Base-by-base conservation (phyloP, 169 alveolate species). In the Plasmodium yoelii region DNA sequence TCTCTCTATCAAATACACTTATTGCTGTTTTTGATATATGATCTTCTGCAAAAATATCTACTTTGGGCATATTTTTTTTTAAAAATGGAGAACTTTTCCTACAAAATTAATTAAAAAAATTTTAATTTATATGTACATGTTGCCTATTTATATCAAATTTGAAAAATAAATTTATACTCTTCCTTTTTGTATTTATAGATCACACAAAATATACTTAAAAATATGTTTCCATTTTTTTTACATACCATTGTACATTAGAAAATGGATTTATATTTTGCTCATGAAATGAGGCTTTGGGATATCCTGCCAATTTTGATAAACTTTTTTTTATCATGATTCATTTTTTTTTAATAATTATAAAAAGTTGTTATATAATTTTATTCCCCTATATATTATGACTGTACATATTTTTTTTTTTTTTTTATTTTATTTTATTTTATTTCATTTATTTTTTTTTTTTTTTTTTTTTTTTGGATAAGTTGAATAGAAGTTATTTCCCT, bases 221-320 rank as follows among this genome's bases (percentile, higher is more conserved):
- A 34, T 34, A 34, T 34, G 2, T 34, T 60, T 15, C 13, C 10
- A 18, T 57, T 44, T 51, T 51, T 47, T 51, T 24, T 28, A 9
- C 57, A 34, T 42, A 95, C 97, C 97, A 95, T 69, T 95, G 97
- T 7, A 94, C 97, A 68, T 95, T 93, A 49, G 97, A 92, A 69
- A 95, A 95, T n/a, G 97, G 97, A 75, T 95, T 87, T 59, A 95
- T 87, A 8, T 67, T 53, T 28, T 94, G 93, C 60, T 95, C 97
- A 70, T 95, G 97, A 87, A 88, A 95, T 24, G 97, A 91, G 61
- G 94, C 92, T 63, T 87, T 87, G 53, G 94, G 93, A 82, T 93
- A 93, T 57, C 92, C 91, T 3, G 87, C 91, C 61, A 86, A 63
- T 86, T 67, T 55, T 13, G 56, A 24, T 44, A 73, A 19, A 42